Percentiles rank a stretch among this genome's conserved stretches.
Conservation (phyloP, 2,329 filamentous ascomycete genomes). For the Fusarium falciforme region DNA sequence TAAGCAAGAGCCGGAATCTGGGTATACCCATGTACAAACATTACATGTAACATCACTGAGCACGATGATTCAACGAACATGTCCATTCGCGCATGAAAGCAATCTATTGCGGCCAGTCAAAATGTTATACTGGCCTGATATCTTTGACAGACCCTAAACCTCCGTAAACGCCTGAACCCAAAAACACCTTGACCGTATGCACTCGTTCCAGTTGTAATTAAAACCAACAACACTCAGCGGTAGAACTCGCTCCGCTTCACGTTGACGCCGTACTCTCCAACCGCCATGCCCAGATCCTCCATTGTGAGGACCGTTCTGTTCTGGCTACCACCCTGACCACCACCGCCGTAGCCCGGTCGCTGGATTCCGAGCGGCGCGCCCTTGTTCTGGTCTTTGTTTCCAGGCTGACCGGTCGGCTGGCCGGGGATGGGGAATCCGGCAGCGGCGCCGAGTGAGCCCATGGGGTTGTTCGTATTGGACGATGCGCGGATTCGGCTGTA, state of each 20-base stretch:
- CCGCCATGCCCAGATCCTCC: constrained; percentile 98
- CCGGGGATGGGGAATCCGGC: constrained; percentile 76
- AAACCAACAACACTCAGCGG: constrained; percentile 61
- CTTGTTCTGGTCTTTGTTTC: constrained; percentile 67
- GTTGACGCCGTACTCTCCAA: constrained; percentile 97
- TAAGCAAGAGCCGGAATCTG: constrained; percentile 30
- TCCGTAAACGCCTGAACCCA: constrained; percentile 39
- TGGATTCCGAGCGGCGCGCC: constrained; percentile 77
- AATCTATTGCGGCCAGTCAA: constrained; percentile 33
- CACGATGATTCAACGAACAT: constrained; percentile 24
- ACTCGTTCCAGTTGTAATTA: constrained; percentile 10
- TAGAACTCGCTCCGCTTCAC: constrained; percentile 99
- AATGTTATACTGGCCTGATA: constrained; percentile 30
- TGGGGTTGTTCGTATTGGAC: constrained; percentile 87
- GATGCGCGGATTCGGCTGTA: constrained; percentile 96
- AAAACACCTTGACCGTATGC: constrained; percentile 38
- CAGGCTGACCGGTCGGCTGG: constrained; percentile 68
- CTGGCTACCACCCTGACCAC: constrained; percentile 87
- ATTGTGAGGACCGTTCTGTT: constrained; percentile 96
- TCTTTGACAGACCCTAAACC: constrained; percentile 18
- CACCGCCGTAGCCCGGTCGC: constrained; percentile 84
- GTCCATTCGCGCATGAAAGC: constrained; percentile 17
- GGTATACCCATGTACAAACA: constrained; percentile 45
- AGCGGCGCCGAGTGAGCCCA: constrained; percentile 84
- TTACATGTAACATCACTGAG: constrained; percentile 46